Percentiles rank a stretch among this genome's conserved stretches.
phyloP scores from a whole-genome alignment of 345 rosid species.

The Firmiana major region DNA sequence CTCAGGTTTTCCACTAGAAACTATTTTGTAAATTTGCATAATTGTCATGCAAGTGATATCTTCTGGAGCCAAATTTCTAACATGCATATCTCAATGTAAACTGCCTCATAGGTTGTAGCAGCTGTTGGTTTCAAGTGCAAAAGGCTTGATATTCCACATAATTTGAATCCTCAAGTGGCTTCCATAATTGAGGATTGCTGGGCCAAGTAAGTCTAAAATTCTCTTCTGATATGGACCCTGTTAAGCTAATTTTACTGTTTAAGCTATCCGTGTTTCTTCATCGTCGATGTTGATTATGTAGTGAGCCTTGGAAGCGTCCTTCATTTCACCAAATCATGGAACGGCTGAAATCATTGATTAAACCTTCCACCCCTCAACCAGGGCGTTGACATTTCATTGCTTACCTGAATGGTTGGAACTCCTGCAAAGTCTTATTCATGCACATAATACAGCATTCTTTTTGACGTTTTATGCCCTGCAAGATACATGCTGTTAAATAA shows the following conservation, averaged over 20 bases:
- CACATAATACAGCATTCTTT: conserved; percentile 70
- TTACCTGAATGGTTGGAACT: conserved; percentile 26
- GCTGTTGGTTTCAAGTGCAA: conserved; percentile 93
- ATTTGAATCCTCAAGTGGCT: conserved; percentile 81
- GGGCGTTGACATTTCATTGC: conserved; percentile 49
- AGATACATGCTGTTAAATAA: not conserved
- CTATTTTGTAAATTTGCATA: not conserved
- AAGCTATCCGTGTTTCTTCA: not conserved
- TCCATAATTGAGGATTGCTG: conserved; percentile 89
- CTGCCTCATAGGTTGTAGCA: conserved; percentile 78
- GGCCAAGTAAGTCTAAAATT: conserved; percentile 57
- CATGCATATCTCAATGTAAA: not conserved
- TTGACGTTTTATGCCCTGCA: conserved; percentile 2
- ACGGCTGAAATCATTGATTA: conserved; percentile 65
- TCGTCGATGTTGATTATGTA: conserved; percentile 30
- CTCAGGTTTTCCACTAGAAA: not conserved
- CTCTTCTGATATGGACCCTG: not conserved
- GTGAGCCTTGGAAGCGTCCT: conserved; percentile 97
- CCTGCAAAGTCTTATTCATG: conserved; percentile 31
- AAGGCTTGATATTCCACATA: conserved; percentile 87
- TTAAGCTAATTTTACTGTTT: not conserved
- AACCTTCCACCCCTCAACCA: conserved; percentile 53
- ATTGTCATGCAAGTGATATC: not conserved
- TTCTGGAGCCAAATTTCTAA: conserved; percentile 4
- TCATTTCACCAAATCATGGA: conserved; percentile 88